Base-by-base conservation (phyloP, 371 early-diverging fungal species). In the Choanephora cucurbitarum region DNA sequence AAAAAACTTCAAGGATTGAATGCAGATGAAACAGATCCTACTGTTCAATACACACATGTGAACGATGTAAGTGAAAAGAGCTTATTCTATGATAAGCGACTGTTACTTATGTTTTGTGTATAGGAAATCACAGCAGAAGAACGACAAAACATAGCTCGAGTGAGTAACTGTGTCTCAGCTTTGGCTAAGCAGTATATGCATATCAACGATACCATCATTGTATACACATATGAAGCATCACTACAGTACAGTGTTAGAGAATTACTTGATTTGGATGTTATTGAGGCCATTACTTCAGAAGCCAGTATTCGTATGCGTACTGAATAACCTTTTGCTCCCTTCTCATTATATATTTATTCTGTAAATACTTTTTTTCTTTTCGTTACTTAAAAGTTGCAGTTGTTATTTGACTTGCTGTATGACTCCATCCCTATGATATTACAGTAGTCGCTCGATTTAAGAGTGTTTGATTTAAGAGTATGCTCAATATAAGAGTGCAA, bases 201-300 rank as follows among this genome's bases (percentile, higher is more conserved):
- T 45, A 92, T 97, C 66, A 90, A 87, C 57, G 96, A 96, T 46
- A 84, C 92, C 32, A 78, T 87, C 49, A 88, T 97, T 58, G 81
- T 87, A 37, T 92, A 90, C 64, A 90, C 92, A 34, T 95, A 91
- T 68, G 96, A 96, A 69, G 93, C 91, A 9, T 88, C 91, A n/a
- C 67, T 87, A 46, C 64, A 73, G 48, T 79, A 87, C 58, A 57
- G 77, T 8, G 78, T 85, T 46, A 86, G 85, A 57, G 89, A 88
- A 19, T 57, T 90, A 62, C 69, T 87, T 44, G 72, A 81, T 49
- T 60, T 69, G 18, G 82, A 87, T 19, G 76, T 89, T 5, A 80
- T 82, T 64, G 77, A 77, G 40, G 58, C 69, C 13, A 82, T 85
- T 33, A 82, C 85, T 22, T 40, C 57, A 10, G 73, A 73, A 59